Percentiles rank a stretch among this genome's conserved stretches.
These are phyloP conservation scores for Sanguinoderma infundibulare DNA, from an alignment of 1,284 basidiomycete species.

Conservation along the genomic window DNA sequence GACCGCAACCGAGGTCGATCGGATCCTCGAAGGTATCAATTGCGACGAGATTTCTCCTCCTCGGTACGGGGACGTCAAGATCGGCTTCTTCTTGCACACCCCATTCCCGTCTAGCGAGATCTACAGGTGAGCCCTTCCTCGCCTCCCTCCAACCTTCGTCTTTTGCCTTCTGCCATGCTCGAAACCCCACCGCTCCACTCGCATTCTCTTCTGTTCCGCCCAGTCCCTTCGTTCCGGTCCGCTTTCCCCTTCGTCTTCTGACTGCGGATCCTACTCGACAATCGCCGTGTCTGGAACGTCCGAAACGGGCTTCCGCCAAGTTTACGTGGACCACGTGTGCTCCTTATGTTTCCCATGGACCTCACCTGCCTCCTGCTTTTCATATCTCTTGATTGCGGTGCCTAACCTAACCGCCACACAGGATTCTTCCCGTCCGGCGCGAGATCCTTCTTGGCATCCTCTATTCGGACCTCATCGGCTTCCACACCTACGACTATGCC, in stretches of 20 bases:
- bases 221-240: conserved; percentile 12
- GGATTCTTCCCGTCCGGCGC: conserved; percentile 94
- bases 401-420: conserved; percentile 35
- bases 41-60: conserved; percentile 51
- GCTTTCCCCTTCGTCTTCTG: conserved; percentile 13
- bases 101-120: conserved; percentile 99
- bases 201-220: background rate
- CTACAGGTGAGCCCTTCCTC: conserved; percentile 71
- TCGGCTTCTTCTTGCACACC: conserved; percentile 98
- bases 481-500: conserved; percentile 99
- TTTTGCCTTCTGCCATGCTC: background rate
- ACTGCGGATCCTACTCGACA: conserved; percentile 8
- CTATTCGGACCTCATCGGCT: conserved; percentile 96
- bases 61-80: conserved; percentile 73
- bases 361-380: background rate
- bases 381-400: background rate
- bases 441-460: conserved; percentile 96
- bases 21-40: conserved; percentile 79
- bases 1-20: conserved; percentile 70
- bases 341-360: background rate
- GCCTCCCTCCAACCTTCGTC: background rate
- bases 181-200: conserved; percentile 13
- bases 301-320: conserved; percentile 8
- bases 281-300: background rate
- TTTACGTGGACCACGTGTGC: conserved; percentile 7